Conservation (phyloP, 495 filamentous ascomycete species). For the Saxophila tyrrhenica region DNA sequence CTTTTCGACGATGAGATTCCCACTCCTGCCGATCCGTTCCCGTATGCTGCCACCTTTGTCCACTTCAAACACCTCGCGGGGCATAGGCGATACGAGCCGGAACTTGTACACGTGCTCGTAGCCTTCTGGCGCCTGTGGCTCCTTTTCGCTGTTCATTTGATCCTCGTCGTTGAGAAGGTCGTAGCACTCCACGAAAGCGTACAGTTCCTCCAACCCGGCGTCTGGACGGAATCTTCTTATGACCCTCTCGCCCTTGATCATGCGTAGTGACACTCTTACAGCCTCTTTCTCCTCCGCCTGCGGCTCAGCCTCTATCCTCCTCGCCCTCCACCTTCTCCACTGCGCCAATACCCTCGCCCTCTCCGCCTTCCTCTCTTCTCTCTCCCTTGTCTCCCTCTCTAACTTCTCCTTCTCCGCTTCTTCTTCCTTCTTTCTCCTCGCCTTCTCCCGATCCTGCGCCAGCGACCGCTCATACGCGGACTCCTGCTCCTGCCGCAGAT, state of each 20-base stretch:
- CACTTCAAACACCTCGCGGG: slow-evolving; percentile 63
- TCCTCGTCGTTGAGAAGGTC: slow-evolving; percentile 41
- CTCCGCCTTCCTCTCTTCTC: slow-evolving; percentile 50
- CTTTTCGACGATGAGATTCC: slow-evolving; percentile 77
- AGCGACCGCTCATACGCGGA: slow-evolving; percentile 85
- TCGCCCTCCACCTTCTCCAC: slow-evolving; percentile 74
- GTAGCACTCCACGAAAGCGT: slow-evolving; percentile 93
- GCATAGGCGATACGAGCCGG: slow-evolving; percentile 69
- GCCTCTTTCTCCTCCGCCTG: slow-evolving; percentile 49
- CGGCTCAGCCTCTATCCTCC: slow-evolving; percentile 57
- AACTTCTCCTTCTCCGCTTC: slow-evolving; percentile 54
- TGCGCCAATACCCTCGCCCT: slow-evolving; percentile 47
- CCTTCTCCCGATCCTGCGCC: slow-evolving; percentile 74
- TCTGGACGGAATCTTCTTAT: slow-evolving; percentile 58
- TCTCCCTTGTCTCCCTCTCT: slow-evolving; percentile 51
- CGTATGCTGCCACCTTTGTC: slow-evolving; percentile 50
- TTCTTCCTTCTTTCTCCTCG: slow-evolving; percentile 59
- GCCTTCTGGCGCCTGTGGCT: slow-evolving; percentile 44
- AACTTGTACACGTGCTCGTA: slow-evolving; percentile 76
- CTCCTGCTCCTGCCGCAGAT: slow-evolving; percentile 72
- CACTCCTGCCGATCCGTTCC: slow-evolving; percentile 67
- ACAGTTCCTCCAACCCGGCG: slow-evolving; percentile 71
- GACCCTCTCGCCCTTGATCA: slow-evolving; percentile 60
- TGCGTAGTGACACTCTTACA: slow-evolving; percentile 71
- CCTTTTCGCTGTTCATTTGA: slow-evolving; percentile 24